Evolutionary conservation across 2,329 filamentous ascomycete genomes (phyloP).

Genomic region (Ophiostoma perfectum): DNA sequence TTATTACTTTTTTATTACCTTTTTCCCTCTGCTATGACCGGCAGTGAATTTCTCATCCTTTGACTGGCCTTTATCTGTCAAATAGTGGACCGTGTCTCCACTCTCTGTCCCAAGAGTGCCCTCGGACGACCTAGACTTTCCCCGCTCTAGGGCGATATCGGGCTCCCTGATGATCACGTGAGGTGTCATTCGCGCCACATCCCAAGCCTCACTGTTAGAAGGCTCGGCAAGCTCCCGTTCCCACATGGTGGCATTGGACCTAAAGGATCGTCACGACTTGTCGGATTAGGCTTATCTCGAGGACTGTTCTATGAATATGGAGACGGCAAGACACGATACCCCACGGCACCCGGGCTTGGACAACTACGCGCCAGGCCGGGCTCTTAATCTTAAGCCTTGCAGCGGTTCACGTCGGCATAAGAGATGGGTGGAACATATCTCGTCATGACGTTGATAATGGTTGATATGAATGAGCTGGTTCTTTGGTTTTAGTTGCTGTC

Average conservation of each 20-base stretch:
- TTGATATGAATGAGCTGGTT: no score
- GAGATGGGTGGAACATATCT: not conserved
- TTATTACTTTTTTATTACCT: not conserved
- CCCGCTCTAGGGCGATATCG: conserved; percentile 15
- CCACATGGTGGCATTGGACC: not conserved
- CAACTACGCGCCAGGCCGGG: conserved; percentile 2
- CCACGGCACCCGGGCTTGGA: conserved; percentile 5
- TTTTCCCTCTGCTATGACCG: not conserved
- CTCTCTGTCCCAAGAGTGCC: not conserved
- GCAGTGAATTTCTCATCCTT: not conserved
- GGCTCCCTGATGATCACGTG: conserved; percentile 4
- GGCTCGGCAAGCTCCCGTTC: not conserved
- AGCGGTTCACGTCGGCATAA: conserved; percentile 8
- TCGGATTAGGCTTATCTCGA: not conserved
- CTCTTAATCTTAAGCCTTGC: not conserved
- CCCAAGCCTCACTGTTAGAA: not conserved
- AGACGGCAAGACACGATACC: not conserved
- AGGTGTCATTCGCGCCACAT: not conserved
- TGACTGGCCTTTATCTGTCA: not conserved
- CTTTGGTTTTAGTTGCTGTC: no score
- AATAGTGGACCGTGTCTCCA: not conserved
- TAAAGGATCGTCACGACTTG: not conserved
- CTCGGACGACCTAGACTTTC: conserved; percentile 8
- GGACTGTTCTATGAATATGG: not conserved
- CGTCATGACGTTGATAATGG: not conserved